Evolutionary conservation across 2,329 filamentous ascomycete species (phyloP).

Genomic region (Beauveria medogensis): DNA sequence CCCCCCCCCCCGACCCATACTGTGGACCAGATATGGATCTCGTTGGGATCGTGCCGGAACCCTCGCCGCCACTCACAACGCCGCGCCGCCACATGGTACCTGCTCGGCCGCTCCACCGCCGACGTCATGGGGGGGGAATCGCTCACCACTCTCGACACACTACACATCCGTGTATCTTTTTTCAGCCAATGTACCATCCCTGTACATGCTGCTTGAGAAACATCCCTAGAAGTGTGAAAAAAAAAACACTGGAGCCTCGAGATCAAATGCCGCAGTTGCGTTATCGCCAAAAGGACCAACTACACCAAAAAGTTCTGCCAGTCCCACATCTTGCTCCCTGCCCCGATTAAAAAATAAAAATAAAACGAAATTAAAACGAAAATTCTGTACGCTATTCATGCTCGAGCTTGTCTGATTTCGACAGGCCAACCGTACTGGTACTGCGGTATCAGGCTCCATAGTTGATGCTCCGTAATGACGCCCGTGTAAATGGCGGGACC

Average conservation of each 20-base stretch:
- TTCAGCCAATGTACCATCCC: not conserved
- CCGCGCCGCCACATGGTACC: conserved; percentile 4
- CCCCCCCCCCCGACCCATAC: not conserved
- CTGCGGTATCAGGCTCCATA: conserved; percentile 10
- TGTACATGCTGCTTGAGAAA: not conserved
- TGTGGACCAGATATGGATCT: conserved; percentile 12
- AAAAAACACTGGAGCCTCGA: conserved; percentile 6
- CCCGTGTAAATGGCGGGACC: conserved; percentile 8
- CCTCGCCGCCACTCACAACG: conserved; percentile 6
- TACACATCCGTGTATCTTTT: not conserved
- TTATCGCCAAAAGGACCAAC: conserved; percentile 3
- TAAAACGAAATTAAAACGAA: not conserved
- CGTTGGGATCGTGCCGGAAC: conserved; percentile 9
- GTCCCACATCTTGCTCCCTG: not conserved
- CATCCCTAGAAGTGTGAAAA: not conserved
- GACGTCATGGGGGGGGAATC: conserved; percentile 4
- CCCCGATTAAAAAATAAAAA: not conserved
- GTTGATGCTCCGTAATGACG: conserved; percentile 12
- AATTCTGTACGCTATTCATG: not conserved
- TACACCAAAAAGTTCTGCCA: not conserved
- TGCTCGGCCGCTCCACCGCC: conserved; percentile 2
- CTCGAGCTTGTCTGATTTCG: not conserved
- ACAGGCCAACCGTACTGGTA: not conserved
- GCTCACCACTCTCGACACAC: not conserved
- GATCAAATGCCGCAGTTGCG: conserved; percentile 12